Percentiles rank a stretch among this genome's conserved stretches.
These are phyloP conservation scores for Pythium rhizo-oryzae DNA, from an alignment of 352 stramenopile species.

Conservation along the genomic window DNA sequence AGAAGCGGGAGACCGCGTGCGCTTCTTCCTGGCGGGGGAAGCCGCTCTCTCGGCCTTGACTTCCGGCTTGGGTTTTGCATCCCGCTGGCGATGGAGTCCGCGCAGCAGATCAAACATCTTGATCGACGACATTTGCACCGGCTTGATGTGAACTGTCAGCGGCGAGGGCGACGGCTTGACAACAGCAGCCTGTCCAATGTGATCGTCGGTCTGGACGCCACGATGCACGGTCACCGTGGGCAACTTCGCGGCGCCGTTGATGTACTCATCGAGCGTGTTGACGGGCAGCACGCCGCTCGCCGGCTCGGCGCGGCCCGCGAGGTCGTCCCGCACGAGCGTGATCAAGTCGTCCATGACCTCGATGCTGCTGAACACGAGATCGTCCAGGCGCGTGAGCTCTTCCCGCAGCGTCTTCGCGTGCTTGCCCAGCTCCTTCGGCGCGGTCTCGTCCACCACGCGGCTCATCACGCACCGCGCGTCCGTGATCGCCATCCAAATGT, in stretches of 20 bases:
- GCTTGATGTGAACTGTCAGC: background rate
- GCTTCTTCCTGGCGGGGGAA: conserved; percentile 1
- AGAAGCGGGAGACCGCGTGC: background rate
- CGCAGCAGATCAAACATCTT: conserved; percentile 19
- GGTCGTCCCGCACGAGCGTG: conserved; percentile 3
- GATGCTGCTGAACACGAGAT: conserved; percentile 14
- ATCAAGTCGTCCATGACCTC: conserved; percentile 20
- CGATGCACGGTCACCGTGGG: background rate
- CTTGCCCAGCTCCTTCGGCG: background rate
- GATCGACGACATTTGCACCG: background rate
- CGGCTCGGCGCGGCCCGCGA: background rate
- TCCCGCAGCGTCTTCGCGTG: background rate
- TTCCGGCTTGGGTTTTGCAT: conserved; percentile 3
- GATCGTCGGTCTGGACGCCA: conserved; percentile 4
- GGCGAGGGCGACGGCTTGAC: background rate
- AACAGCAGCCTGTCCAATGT: background rate
- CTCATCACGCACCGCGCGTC: background rate
- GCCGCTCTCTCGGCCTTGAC: conserved; percentile 5
- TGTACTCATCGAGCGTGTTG: conserved; percentile 20
- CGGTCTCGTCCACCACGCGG: background rate
- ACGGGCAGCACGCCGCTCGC: background rate
- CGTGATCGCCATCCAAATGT: conserved; percentile 10
- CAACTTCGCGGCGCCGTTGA: conserved; percentile 3
- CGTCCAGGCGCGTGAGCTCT: conserved; percentile 14
- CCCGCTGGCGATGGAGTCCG: background rate